Percentiles rank a stretch among this genome's conserved stretches.
These are phyloP conservation scores for Trichoderma hamatum DNA, from an alignment of 2,329 filamentous ascomycete species.

Conservation along the genomic window DNA sequence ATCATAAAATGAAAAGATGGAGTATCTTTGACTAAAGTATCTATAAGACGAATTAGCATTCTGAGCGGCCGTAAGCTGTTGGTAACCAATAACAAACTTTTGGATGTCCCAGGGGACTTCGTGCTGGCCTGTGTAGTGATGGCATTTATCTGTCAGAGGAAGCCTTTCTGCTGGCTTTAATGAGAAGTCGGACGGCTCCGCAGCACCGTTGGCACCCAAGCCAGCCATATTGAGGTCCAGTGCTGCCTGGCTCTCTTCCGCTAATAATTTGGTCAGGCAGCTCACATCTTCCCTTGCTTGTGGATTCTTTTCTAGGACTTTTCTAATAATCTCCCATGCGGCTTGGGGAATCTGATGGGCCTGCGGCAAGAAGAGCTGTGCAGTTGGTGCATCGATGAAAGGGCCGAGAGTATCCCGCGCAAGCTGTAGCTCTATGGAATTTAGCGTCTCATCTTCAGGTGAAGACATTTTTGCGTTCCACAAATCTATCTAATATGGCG, in stretches of 20 bases:
- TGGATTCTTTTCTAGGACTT: background rate
- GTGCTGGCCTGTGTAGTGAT: constrained; percentile 71
- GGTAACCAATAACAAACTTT: constrained; percentile 62
- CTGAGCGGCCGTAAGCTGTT: background rate
- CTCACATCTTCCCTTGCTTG: constrained; percentile 11
- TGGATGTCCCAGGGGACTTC: constrained; percentile 83
- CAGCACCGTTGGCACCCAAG: background rate
- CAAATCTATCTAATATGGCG: background rate
- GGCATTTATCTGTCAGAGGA: constrained; percentile 64
- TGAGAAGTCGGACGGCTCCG: constrained; percentile 29
- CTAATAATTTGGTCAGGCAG: constrained; percentile 9
- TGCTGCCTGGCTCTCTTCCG: background rate
- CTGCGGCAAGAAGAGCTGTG: constrained; percentile 19
- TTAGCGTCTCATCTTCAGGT: background rate
- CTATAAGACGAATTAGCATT: constrained; percentile 47
- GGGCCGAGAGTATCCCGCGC: constrained; percentile 18
- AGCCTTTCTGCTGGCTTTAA: constrained; percentile 51
- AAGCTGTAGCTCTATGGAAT: constrained; percentile 1
- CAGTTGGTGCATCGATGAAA: constrained; percentile 15
- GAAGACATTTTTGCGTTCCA: background rate
- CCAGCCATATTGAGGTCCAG: constrained; percentile 5
- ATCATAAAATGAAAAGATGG: constrained; percentile 85
- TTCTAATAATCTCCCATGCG: constrained; percentile 17
- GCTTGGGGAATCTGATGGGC: constrained; percentile 15
- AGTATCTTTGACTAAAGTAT: constrained; percentile 88